Evolutionary conservation across 176 grass and related monocot species (phyloP), one percentile per base, ranked within the genome.

Genomic region (Panicum miliaceum): DNA sequence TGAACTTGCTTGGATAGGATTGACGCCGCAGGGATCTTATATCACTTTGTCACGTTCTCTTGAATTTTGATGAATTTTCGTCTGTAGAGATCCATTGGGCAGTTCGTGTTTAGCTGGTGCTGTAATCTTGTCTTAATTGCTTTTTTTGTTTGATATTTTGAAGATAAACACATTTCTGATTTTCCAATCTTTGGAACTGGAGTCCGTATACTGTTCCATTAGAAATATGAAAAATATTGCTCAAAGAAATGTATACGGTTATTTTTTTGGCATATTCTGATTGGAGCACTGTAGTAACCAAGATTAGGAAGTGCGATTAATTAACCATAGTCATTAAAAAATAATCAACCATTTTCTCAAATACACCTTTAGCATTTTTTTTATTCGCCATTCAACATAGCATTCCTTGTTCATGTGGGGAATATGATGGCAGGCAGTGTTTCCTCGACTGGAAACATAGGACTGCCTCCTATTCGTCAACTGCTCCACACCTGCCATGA

Each of bases 401-500:
- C 12, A 35, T 38, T 58, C 59, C 27, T 46, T 77, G 10, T 82
- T 77, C 78, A 65, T 62, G 43, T 57, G 27, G 78, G 58, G 37
- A 79, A 40, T 77, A 77, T 90, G 67, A 86, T 83, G 68, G 12
- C 64, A 79, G 80, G 47, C 3, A 42, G 74, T 83, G 79, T 90
- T 86, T 86, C 73, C 79, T 77, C 4, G 51, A 47, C 78, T 53
- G 73, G 73, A 68, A 86, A 86, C 79, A 74, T 8, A 50, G 36
- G 66, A 67, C 79, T 68, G n/a, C 22, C 5, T 78, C 73, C 61
- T 52, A 76, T 78, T 78, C n/a, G 73, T 23, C 66, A 79, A 42
- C 66, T 86, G 66, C 40, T 75, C 58, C 84, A 58, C 84, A 58
- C 29, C 48, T 73, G 34, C 41, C 74, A 68, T 79, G 68, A 45